phyloP scores from a whole-genome alignment of 495 filamentous ascomycete genomes.

The Hypomontagnella submonticulosa region DNA sequence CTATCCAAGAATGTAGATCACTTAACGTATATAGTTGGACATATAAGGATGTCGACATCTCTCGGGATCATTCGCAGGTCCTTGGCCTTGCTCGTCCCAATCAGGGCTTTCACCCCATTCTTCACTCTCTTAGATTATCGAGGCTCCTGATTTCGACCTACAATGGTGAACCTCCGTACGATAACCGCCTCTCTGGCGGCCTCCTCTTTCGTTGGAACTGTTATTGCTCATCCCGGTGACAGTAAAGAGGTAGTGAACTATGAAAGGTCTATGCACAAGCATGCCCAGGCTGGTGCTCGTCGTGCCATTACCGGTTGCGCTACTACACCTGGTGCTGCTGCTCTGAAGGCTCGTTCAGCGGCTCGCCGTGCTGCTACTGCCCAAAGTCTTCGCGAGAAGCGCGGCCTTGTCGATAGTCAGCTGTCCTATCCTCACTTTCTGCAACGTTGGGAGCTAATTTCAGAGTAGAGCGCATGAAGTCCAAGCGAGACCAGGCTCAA shows the following conservation, averaged over 20 bases:
- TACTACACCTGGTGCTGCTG: constrained; percentile 40
- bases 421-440: background rate
- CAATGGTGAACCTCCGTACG: constrained; percentile 40
- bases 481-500: constrained; percentile 43
- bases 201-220: constrained; percentile 41
- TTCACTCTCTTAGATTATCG: constrained; percentile 6
- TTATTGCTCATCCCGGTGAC: constrained; percentile 53
- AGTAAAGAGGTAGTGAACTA: constrained; percentile 49
- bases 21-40: constrained; percentile 12
- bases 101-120: constrained; percentile 26
- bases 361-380: constrained; percentile 53
- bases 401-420: constrained; percentile 60
- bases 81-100: background rate
- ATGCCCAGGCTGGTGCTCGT: constrained; percentile 48
- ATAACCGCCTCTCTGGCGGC: constrained; percentile 45
- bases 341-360: constrained; percentile 49
- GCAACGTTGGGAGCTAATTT: constrained; percentile 5
- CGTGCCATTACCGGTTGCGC: constrained; percentile 51
- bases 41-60: constrained; percentile 31
- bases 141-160: constrained; percentile 12
- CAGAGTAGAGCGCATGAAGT: constrained; percentile 36
- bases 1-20: constrained; percentile 24
- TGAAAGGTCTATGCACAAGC: constrained; percentile 47
- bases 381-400: constrained; percentile 59
- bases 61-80: background rate